Percentiles rank a stretch among this genome's conserved stretches.
Evolutionary conservation across 2,329 filamentous ascomycete genomes (phyloP).

Genomic region (Shiraia bambusicola): DNA sequence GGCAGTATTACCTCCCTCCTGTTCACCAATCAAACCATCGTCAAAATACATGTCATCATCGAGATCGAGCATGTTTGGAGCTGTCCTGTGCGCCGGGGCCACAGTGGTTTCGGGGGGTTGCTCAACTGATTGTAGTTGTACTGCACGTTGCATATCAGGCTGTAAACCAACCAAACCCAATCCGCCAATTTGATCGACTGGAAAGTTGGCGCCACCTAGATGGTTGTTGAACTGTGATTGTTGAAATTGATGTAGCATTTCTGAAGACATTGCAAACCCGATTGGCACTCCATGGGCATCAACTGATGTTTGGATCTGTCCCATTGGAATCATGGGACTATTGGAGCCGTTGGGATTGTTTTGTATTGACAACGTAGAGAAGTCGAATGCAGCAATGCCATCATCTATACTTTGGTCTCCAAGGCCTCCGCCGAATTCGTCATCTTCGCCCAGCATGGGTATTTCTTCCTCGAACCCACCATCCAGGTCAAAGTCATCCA

Average conservation of each 20-base stretch:
- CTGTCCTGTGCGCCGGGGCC: conserved; percentile 8
- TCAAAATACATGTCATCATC: conserved; percentile 69
- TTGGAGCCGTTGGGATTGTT: conserved; percentile 19
- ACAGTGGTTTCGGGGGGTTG: conserved; percentile 8
- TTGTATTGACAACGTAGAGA: conserved; percentile 34
- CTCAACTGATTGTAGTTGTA: conserved; percentile 10
- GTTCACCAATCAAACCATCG: conserved; percentile 60
- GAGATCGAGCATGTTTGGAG: conserved; percentile 17
- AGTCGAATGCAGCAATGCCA: conserved; percentile 37
- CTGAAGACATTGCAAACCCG: conserved; percentile 36
- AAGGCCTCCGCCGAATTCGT: conserved; percentile 27
- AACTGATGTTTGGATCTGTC: conserved; percentile 28
- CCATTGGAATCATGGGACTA: conserved; percentile 24
- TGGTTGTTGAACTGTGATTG: conserved; percentile 4
- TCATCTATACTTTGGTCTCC: conserved; percentile 30
- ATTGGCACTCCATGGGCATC: conserved; percentile 37
- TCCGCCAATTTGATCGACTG: conserved; percentile 6
- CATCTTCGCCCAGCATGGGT: conserved; percentile 52
- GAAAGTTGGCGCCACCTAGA: neutral
- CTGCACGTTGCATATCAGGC: conserved; percentile 7
- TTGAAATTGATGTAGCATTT: conserved; percentile 23
- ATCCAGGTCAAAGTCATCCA: conserved; percentile 52
- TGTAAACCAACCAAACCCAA: conserved; percentile 23
- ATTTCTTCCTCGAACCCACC: conserved; percentile 68
- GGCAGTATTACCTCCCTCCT: conserved; percentile 53